Evolutionary conservation across 2,329 filamentous ascomycete genomes (phyloP), one percentile per base, ranked within the genome.

Genomic region (Metarhizium sp.): DNA sequence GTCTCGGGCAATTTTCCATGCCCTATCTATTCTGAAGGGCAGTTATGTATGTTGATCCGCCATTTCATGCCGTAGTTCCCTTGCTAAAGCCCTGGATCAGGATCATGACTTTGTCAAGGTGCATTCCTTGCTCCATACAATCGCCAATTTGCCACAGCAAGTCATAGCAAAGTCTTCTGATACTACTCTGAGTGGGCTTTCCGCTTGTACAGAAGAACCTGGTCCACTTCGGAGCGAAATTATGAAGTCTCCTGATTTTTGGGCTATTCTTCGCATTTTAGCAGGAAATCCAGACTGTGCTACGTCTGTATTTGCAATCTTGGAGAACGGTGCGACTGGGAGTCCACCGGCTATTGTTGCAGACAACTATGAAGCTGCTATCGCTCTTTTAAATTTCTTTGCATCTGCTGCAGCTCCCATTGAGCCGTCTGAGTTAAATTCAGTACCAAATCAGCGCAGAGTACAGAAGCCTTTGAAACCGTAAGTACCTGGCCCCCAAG

Each of bases 241-340:
- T 62, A 95, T 95, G 72, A 92, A 90, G 14, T 97, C 92, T 18
- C 94, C 94, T 0, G 94, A 99, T 66, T 97, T 99, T 70, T 99
- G 94, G 94, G 87, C 87, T 5, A 88, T 96, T 14, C 76, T 99
- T 53, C 86, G 90, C 58, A 81, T 84, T 36, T 75, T 99, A 18
- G 84, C 89, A 50, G 76, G 78, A 29, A 81, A 86, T 58, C 73
- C 82, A 3, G 85, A 89, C 53, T 86, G 87, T 30, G 88, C 90
- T 2, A 78, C 85, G 0, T 78, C 86, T 16, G 91, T 95, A 0
- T 97, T 97, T 68, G 84, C 87, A 54, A 88, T 97, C n/a, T 77
- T 96, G 0, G 87, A 94, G 65, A 84, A 81, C 54, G 84, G 92
- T 30, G 84, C 90, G 2, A 81, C 80, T 13, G 87, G 86, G 14